Evolutionary conservation across 306 rosid genomes (phyloP), one percentile per base, ranked within the genome.

Genomic region (Fragaria nilgerrensis): DNA sequence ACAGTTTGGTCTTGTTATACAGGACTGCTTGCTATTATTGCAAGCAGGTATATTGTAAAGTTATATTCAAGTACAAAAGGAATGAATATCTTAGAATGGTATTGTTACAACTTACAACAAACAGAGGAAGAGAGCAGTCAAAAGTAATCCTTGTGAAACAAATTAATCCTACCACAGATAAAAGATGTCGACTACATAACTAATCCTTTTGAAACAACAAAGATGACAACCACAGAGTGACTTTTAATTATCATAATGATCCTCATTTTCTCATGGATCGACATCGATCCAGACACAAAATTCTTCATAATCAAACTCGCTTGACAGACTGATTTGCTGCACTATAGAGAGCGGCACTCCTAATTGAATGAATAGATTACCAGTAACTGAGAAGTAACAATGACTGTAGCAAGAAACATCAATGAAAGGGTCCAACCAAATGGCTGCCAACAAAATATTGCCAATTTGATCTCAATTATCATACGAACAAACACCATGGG

Each of bases 341-440:
- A 36, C 27, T 2, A 34, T 17, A 19, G 7, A 17, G 25, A 7
- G 12, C 5, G 2, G 13, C 43, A 17, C 16, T 65, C n/a, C 45
- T 19, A 17, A 19, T 14, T 34, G 23, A 37, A 66, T 20, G 15
- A 43, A 66, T 4, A 62, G 9, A 36, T 65, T 44, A 39, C 15
- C 2, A 3, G 36, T 29, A 13, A 29, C n/a, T 62, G 68, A 19
- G 8, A 37, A 64, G 23, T 8, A 34, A 19, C 2, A 7, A 36
- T 19, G 29, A 19, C 27, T 20, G 3, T 19, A 66, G n/a, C 29
- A 19, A 66, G 17, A 37, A 37, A 64, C 4, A 13, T 10, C 41
- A 9, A 20, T 66, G 70, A 66, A 66, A 37, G 29, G 70, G 27
- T 66, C 70, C 70, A 66, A 66, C 45, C 29, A 17, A 39, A 20